Percentiles rank a stretch among this genome's conserved stretches.
Evolutionary conservation across 345 rosid species (phyloP).

Genomic region (Capsella bursapastoris): DNA sequence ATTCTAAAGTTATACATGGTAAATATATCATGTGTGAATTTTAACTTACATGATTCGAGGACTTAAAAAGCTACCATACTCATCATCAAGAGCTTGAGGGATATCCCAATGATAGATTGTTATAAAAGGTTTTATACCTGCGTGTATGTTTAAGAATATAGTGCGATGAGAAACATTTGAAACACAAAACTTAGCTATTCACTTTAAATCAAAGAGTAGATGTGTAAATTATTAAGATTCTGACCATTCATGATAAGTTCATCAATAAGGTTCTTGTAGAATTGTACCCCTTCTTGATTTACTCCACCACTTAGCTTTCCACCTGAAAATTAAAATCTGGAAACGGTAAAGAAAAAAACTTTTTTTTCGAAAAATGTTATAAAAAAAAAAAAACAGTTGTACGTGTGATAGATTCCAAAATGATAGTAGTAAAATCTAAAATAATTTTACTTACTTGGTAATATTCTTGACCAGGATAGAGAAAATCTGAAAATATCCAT

Average conservation of each 20-base stretch:
- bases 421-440: not conserved
- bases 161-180: not conserved
- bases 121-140: constrained; percentile 50
- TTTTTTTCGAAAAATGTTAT: not conserved
- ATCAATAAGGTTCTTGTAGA: constrained; percentile 53
- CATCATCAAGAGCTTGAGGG: constrained; percentile 52
- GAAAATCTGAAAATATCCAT: constrained; percentile 52
- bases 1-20: not conserved
- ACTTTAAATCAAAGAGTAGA: not conserved
- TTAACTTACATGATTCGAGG: constrained; percentile 46
- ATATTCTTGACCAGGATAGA: constrained; percentile 51
- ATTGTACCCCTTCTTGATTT: constrained; percentile 46
- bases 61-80: constrained; percentile 50
- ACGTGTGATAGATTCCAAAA: too few relatives aligned
- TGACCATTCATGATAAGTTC: constrained; percentile 46
- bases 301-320: constrained; percentile 51
- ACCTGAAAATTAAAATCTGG: constrained; percentile 13
- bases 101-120: constrained; percentile 54
- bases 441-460: constrained; percentile 48
- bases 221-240: not conserved
- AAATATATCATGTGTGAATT: not conserved
- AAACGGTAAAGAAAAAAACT: too few relatives aligned
- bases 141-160: not conserved
- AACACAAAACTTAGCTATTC: not conserved
- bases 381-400: too few relatives aligned